These are phyloP conservation scores for Pseudogymnoascus sp. DNA, from an alignment of 2,329 filamentous ascomycete species.

Conservation along the genomic window DNA sequence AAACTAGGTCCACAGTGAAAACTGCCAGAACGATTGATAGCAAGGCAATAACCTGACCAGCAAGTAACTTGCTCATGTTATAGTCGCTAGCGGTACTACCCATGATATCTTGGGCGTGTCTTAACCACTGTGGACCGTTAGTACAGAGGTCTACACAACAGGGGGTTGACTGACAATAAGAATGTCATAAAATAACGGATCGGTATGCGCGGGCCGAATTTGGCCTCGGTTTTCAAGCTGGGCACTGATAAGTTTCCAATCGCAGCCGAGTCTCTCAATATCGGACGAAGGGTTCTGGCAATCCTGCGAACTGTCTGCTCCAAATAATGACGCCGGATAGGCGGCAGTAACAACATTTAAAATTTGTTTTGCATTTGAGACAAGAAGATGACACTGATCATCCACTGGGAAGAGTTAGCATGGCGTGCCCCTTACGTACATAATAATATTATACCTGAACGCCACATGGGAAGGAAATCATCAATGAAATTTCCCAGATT, in stretches of 20 bases:
- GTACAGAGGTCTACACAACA: not conserved
- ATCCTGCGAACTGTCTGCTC: conserved; percentile 23
- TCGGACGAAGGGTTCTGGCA: conserved; percentile 19
- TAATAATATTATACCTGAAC: conserved; percentile 41
- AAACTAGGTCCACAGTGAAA: conserved; percentile 30
- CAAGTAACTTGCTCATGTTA: conserved; percentile 55
- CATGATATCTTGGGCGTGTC: conserved; percentile 61
- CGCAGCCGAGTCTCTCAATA: conserved; percentile 58
- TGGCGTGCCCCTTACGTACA: conserved; percentile 10
- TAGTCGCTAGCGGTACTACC: conserved; percentile 92
- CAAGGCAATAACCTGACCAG: conserved; percentile 36
- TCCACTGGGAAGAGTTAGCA: conserved; percentile 26
- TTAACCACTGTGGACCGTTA: conserved; percentile 32
- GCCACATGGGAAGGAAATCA: conserved; percentile 73
- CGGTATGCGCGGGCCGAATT: conserved; percentile 24
- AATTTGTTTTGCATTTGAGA: conserved; percentile 76
- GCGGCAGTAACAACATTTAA: conserved; percentile 68
- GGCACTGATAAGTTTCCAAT: conserved; percentile 45
- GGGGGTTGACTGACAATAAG: conserved; percentile 31
- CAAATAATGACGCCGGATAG: conserved; percentile 51
- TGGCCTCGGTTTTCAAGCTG: conserved; percentile 13
- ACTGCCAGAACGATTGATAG: conserved; percentile 29
- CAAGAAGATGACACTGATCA: conserved; percentile 61
- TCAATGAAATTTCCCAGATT: conserved; percentile 81
- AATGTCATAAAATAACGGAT: conserved; percentile 38